A percentile compares a stretch with the other conserved stretches of the same genome.
Conservation (phyloP, 2,329 filamentous ascomycete species). For the Neonectria coccinea region DNA sequence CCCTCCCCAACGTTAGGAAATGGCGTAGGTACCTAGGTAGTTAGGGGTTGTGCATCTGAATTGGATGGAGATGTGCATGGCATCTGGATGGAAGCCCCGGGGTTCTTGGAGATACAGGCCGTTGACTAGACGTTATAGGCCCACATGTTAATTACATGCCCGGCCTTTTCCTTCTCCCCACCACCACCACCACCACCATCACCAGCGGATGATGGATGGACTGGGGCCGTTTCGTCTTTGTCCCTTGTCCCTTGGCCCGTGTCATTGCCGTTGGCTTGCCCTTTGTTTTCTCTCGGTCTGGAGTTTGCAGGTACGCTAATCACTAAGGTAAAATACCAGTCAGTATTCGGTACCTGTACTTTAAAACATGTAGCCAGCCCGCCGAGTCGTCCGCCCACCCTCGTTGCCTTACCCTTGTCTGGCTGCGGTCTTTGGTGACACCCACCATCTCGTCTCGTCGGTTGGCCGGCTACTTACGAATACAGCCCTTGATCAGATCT, state of each 20-base stretch:
- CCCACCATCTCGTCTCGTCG: constrained; percentile 26
- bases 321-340: no score
- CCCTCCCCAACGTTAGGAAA: constrained; percentile 1
- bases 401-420: constrained; percentile 23
- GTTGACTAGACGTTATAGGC: not conserved
- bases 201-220: not conserved
- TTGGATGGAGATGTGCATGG: not conserved
- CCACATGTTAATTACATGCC: not conserved
- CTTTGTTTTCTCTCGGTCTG: not conserved
- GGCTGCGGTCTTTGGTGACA: constrained; percentile 26
- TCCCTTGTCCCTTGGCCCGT: not conserved
- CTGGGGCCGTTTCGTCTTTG: not conserved
- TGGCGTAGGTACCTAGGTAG: no score
- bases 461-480: not conserved
- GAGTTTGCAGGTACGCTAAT: not conserved
- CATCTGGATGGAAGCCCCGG: not conserved
- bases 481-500: constrained; percentile 19
- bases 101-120: no score
- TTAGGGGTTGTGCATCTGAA: not conserved
- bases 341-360: not conserved
- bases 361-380: not conserved
- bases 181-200: not conserved
- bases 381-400: constrained; percentile 2
- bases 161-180: not conserved
- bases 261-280: not conserved